Base-by-base conservation (phyloP, 345 rosid species). In the Moringa oleifera region DNA sequence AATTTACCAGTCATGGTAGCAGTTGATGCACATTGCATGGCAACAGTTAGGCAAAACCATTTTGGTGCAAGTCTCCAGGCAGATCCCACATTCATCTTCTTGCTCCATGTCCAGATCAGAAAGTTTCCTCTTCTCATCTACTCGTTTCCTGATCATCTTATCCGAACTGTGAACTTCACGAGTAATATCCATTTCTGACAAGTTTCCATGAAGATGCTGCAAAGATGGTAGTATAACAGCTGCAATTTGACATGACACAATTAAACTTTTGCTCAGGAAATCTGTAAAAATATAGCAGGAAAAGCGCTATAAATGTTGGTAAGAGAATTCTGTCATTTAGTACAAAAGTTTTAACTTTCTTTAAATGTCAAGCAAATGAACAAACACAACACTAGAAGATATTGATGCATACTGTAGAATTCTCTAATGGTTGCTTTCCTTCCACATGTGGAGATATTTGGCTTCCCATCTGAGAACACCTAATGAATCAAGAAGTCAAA, bases 21-120 rank as follows among this genome's bases (percentile, higher is more conserved):
- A 81, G 62, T 79, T 81, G 68, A 76, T 74, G 71, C 86, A 79
- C 81, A 81, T 81, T 18, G 79, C 75, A 24, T 81, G 86, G 22
- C 81, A 81, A 61, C 86, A 81, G 63, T 74, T 76, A 25, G 86
- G 86, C 59, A 79, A 36, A 37, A 79, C 86, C 69, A 81, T 65
- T 70, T 81, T 81, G 54, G 80, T 66, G 66, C 83, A 76, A 16
- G 76, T 81, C 61, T 79, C 86, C 66, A 81, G 73, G 73, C 86
- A 81, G 51, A 81, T 81, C 36, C 81, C 86, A 53, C 86, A 81
- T 72, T 81, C 86, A 67, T 76, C 79, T 76, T 81, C 86, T 28
- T 81, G 75, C 36, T 81, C 83, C 21, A 58, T 20, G 55, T 81
- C 80, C 16, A 53, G 0, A 59, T 70, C 75, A 19, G 55, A 47